phyloP scores from a whole-genome alignment of 73 alveolate species.

The Paramecium caudatum region DNA sequence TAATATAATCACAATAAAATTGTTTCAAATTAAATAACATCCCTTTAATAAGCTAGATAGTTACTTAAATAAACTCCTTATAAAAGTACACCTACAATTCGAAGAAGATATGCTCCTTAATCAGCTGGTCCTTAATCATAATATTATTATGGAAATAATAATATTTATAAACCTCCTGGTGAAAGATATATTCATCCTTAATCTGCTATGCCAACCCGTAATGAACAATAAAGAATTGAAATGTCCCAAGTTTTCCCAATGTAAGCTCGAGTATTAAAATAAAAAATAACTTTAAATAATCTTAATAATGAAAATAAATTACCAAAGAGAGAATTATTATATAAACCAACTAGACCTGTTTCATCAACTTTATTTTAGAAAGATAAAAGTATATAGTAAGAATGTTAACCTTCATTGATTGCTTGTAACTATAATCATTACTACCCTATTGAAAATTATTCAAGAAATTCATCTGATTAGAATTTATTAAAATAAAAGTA shows the following conservation, averaged over 20 bases:
- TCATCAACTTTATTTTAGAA: neutral
- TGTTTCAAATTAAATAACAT: neutral
- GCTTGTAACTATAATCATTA: slow-evolving; percentile 34
- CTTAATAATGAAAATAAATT: neutral
- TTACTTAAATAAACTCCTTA: neutral
- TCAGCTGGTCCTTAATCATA: slow-evolving; percentile 25
- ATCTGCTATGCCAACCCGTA: slow-evolving; percentile 30
- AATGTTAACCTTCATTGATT: neutral
- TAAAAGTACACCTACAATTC: neutral
- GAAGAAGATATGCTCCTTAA: slow-evolving; percentile 2
- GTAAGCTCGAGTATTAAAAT: slow-evolving; percentile 35
- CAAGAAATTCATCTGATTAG: slow-evolving; percentile 54
- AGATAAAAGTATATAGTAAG: neutral
- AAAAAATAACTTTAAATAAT: neutral
- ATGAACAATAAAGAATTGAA: neutral
- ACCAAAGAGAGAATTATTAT: neutral
- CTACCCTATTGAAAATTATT: slow-evolving; percentile 53
- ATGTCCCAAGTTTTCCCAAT: slow-evolving; percentile 40
- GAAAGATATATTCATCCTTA: slow-evolving; percentile 32
- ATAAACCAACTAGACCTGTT: slow-evolving; percentile 45
- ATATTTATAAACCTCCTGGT: neutral
- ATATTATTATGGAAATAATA: neutral
- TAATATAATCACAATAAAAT: neutral
- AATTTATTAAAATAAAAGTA: slow-evolving; percentile 42
- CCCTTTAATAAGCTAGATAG: neutral